Evolutionary conservation across 2,329 filamentous ascomycete genomes (phyloP), one percentile per base, ranked within the genome.

Genomic region (Periconia digitata): DNA sequence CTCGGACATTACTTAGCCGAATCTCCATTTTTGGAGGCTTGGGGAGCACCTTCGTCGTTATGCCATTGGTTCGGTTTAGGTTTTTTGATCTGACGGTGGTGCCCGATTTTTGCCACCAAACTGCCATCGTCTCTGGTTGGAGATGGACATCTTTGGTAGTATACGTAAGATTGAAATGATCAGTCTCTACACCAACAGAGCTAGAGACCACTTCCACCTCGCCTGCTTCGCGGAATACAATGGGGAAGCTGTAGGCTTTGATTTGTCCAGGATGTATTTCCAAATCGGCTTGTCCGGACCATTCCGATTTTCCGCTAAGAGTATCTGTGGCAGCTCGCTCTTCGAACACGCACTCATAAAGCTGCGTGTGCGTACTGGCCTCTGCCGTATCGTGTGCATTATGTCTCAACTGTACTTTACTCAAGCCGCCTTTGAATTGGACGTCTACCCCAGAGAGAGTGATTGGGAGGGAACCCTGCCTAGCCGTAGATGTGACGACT

Each of bases 11-110:
- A 2, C 82, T 76, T 8, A 90, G 74, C 21, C 76, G 80, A 39
- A 99, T 83, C 58, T 90, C 85, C 75, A 99, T 84, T 71, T 96
- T 97, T 0, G 94, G 94, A 22, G 92, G 94, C 56, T 95, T 89
- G 1, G 94, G 92, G 45, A 91, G 79, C 20, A 99, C 85, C 47
- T 83, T 85, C 47, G 95, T 81, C 2, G 75, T 74, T 27, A 81
- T 75, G 1, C 77, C 75, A 47, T 59, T 60, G 2, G 62, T 55
- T 22, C 63, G 58, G 37, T 62, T 65, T 17, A 71, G 38, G 36
- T 61, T 64, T 29, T 65, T 60, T 29, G 63, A 47, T 35, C 60
- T 69, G 37, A 66, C 47, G 12, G 52, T 56, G 13, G 50, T 41
- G 7, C 54, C 49, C n/a, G 59, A 56, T 37, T 53, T 52, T 8